Conservation (phyloP, 2,329 filamentous ascomycete genomes). For the Dichotomopilus funicola region DNA sequence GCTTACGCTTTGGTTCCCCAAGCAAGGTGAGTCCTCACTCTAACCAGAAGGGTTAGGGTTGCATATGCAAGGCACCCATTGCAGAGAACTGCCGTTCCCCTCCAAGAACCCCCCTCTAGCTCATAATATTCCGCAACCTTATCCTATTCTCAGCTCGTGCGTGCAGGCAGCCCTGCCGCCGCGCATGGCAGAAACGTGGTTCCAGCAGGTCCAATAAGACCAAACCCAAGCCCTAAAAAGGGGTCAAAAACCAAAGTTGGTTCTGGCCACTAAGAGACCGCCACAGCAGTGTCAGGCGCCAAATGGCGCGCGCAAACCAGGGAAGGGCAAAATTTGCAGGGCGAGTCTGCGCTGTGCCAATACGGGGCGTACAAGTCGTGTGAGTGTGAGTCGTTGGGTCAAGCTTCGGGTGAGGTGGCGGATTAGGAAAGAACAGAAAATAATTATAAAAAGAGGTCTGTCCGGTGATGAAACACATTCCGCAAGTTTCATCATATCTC, state of each 20-base stretch:
- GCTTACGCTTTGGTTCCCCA: no score
- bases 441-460: neutral
- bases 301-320: neutral
- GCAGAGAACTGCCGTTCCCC: no score
- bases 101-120: no score
- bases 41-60: no score
- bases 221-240: neutral
- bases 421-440: neutral
- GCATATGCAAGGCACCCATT: no score
- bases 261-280: constrained; percentile 3
- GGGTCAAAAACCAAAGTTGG: neutral
- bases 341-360: constrained; percentile 4
- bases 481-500: no score
- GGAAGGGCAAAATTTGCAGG: neutral
- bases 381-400: neutral
- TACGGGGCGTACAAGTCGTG: neutral
- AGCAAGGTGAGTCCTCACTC: no score
- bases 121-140: no score
- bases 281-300: constrained; percentile 4
- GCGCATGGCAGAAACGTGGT: neutral
- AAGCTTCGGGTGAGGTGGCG: neutral
- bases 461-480: no score
- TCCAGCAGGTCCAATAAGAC: neutral
- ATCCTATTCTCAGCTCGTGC: no score
- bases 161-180: no score